phyloP scores from a whole-genome alignment of 768 basidiomycete species.

The Trametes gibbosa region DNA sequence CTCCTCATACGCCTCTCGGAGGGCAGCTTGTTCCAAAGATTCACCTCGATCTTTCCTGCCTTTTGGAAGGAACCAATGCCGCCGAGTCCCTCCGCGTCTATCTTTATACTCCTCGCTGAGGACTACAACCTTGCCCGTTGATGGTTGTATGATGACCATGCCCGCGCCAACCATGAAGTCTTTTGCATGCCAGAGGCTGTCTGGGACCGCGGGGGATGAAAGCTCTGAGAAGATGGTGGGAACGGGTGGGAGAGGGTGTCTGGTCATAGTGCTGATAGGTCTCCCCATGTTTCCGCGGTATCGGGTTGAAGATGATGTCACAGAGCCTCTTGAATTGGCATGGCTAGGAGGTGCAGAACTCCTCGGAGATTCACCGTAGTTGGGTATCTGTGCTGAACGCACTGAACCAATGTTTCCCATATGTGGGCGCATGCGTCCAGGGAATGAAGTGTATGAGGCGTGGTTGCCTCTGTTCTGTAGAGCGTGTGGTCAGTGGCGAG shows the following conservation, averaged over 20 bases:
- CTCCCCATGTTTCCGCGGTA: not conserved
- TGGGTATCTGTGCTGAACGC: not conserved
- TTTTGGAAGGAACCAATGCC: conserved; percentile 55
- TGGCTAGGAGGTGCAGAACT: no score
- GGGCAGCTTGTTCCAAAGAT: conserved; percentile 53
- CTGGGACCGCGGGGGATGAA: conserved; percentile 42
- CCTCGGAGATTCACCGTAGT: not conserved
- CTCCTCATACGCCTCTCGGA: conserved; percentile 70
- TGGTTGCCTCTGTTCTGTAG: not conserved
- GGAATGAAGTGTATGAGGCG: not conserved
- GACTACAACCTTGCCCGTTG: conserved; percentile 51
- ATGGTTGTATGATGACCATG: conserved; percentile 62
- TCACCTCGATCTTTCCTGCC: conserved; percentile 70
- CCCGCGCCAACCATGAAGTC: conserved; percentile 62
- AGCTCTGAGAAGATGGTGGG: conserved; percentile 31
- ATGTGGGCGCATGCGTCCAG: not conserved
- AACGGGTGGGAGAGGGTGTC: not conserved
- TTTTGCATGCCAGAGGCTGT: conserved; percentile 44
- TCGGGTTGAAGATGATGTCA: not conserved
- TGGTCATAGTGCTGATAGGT: no score
- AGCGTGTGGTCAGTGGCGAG: not conserved
- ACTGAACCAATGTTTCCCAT: conserved; percentile 3
- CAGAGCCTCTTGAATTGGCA: not conserved
- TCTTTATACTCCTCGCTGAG: conserved; percentile 38
- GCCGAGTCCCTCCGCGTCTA: not conserved